Percentiles rank a stretch among this genome's conserved stretches.
Evolutionary conservation across 73 alveolate species (phyloP).

Genomic region (Halteria grandinella): DNA sequence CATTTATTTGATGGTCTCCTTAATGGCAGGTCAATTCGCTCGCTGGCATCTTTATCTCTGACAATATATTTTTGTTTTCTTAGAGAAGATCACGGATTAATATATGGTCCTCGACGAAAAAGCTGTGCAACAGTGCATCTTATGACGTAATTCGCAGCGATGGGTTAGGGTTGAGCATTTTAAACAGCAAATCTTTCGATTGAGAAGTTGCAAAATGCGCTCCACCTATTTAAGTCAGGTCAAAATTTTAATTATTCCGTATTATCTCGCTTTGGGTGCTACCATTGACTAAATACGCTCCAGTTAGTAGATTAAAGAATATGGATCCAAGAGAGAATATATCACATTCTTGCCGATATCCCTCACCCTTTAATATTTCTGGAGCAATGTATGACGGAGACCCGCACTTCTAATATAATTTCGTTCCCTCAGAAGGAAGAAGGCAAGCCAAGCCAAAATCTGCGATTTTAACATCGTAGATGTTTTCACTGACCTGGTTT

Average conservation of each 20-base stretch:
- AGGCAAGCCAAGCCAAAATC: conserved; percentile 31
- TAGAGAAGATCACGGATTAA: too few species aligned
- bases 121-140: too few species aligned
- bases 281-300: background rate
- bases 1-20: too few species aligned
- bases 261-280: background rate
- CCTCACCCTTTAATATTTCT: conserved; percentile 2
- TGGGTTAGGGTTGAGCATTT: too few species aligned
- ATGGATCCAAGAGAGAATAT: conserved; percentile 21
- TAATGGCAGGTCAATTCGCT: too few species aligned
- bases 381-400: conserved; percentile 42
- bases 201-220: too few species aligned
- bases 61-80: too few species aligned
- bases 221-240: too few species aligned
- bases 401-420: conserved; percentile 4
- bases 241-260: background rate
- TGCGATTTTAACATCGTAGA: conserved; percentile 20
- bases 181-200: too few species aligned
- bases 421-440: background rate
- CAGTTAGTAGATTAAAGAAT: conserved; percentile 12
- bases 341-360: conserved; percentile 2
- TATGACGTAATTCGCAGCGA: too few species aligned
- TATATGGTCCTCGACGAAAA: too few species aligned
- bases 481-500: background rate
- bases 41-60: too few species aligned